These are phyloP conservation scores for Solanum ahanhuiri DNA, from an alignment of 257 asterid genomes.

Conservation along the genomic window DNA sequence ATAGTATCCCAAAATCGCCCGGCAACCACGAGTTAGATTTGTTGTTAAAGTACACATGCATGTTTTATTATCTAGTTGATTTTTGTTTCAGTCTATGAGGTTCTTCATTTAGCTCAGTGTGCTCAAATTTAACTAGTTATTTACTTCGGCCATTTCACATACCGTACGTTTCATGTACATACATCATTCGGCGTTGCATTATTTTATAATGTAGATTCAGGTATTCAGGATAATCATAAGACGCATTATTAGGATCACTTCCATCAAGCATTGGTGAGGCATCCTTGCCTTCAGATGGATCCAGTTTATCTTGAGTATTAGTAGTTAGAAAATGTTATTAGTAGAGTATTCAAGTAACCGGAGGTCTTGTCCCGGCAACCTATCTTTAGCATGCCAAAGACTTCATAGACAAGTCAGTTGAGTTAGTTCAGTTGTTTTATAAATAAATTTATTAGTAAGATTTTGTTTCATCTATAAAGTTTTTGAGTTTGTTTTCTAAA, in stretches of 20 bases:
- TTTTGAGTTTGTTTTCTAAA: neutral
- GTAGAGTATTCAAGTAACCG: too few relatives aligned
- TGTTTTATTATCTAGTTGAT: neutral
- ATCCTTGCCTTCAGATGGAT: too few relatives aligned
- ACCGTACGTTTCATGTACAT: too few relatives aligned
- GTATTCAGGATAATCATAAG: too few relatives aligned
- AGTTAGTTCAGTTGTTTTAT: neutral
- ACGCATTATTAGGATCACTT: neutral
- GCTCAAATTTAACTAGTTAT: too few relatives aligned
- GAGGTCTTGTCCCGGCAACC: neutral
- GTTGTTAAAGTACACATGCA: neutral
- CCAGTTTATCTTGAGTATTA: neutral
- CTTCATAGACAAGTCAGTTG: neutral
- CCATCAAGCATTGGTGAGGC: neutral
- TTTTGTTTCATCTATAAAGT: neutral
- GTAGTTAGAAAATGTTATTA: too few relatives aligned
- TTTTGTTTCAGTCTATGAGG: neutral
- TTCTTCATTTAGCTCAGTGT: too few relatives aligned
- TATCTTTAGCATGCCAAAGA: neutral
- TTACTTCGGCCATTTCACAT: too few relatives aligned
- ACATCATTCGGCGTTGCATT: too few relatives aligned
- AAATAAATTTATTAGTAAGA: too few relatives aligned
- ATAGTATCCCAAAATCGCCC: neutral
- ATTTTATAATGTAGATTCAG: too few relatives aligned
- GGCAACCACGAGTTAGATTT: neutral